These are phyloP conservation scores for Phyllosticta citriasiana DNA, from an alignment of 2,329 filamentous ascomycete genomes.

Conservation along the genomic window DNA sequence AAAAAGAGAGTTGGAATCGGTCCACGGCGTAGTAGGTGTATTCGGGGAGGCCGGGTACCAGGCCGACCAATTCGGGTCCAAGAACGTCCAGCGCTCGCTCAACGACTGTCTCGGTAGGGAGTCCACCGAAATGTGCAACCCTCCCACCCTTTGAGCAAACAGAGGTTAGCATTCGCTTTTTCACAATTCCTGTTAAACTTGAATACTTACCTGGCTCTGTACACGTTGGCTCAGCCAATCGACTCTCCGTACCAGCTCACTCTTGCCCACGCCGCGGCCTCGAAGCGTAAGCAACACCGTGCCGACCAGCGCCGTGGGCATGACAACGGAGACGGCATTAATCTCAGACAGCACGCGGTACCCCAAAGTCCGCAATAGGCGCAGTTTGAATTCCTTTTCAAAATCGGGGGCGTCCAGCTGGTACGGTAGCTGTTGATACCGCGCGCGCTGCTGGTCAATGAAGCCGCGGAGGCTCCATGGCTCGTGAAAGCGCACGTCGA, in stretches of 20 bases:
- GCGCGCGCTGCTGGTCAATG: constrained; percentile 62
- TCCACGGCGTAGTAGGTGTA: constrained; percentile 93
- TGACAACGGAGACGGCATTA: constrained; percentile 91
- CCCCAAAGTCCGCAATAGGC: constrained; percentile 73
- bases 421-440: constrained; percentile 35
- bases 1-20: constrained; percentile 94
- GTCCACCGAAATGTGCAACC: constrained; percentile 83
- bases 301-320: constrained; percentile 93
- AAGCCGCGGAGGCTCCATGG: constrained; percentile 86
- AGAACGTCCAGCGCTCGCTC: constrained; percentile 86
- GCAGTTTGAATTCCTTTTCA: constrained; percentile 46
- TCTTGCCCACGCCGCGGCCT: constrained; percentile 81
- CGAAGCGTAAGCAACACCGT: constrained; percentile 85
- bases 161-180: too few relatives aligned
- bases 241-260: constrained; percentile 74
- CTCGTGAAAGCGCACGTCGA: constrained; percentile 93
- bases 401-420: constrained; percentile 17
- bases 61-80: constrained; percentile 77
- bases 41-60: constrained; percentile 70
- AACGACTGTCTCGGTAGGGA: constrained; percentile 70
- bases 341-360: constrained; percentile 92
- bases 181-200: too few relatives aligned
- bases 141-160: constrained; percentile 51
- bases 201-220: constrained; percentile 47
- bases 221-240: constrained; percentile 83